Evolutionary conservation across 1,284 basidiomycete genomes (phyloP), one percentile per base, ranked within the genome.

Genomic region (Austroboletus rostrupii): DNA sequence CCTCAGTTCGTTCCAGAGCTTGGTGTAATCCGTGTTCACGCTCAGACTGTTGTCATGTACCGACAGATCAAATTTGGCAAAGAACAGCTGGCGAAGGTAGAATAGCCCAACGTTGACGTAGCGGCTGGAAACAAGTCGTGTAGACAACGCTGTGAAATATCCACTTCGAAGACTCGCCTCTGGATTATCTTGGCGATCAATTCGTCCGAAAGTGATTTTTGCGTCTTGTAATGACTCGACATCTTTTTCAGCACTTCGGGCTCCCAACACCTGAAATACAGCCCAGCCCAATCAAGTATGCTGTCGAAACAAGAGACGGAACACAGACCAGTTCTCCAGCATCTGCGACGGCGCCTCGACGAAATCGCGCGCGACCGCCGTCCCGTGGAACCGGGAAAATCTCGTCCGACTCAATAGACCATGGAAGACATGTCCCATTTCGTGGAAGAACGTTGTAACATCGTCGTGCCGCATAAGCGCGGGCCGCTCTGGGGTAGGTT

Each of bases 361-460:
- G 57, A 93, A 94, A 69, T 94, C 91, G 14, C 85, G 66, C 1
- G 85, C 86, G 32, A 90, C 87, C 38, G 75, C 77, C 20, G 87
- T 90, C 8, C 90, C 89, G 57, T 91, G 87, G 80, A 93, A 93
- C 21, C 84, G 74, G 20, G 80, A 68, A 64, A 82, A 92, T 57
- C 78, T 79, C 19, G 89, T 92, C 53, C 71, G 74, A 61, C 84
- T 87, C 47, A 90, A 70, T 44, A 93, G 68, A 1, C 85, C 86
- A 62, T 93, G 91, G 78, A 92, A 92, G 13, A 90, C 88, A 58
- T 93, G 91, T 0, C 91, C 91, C 82, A 91, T 86, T 66, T 88
- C 85, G 58, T 88, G 85, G 78, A 88, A 88, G 68, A 88, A 87
- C 0, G 85, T 88, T 20, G 86, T 86, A 3, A 87, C 86, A 54